Evolutionary conservation across 352 stramenopile genomes (phyloP), one percentile per base, ranked within the genome.

Genomic region (Globisporangium irregulare): DNA sequence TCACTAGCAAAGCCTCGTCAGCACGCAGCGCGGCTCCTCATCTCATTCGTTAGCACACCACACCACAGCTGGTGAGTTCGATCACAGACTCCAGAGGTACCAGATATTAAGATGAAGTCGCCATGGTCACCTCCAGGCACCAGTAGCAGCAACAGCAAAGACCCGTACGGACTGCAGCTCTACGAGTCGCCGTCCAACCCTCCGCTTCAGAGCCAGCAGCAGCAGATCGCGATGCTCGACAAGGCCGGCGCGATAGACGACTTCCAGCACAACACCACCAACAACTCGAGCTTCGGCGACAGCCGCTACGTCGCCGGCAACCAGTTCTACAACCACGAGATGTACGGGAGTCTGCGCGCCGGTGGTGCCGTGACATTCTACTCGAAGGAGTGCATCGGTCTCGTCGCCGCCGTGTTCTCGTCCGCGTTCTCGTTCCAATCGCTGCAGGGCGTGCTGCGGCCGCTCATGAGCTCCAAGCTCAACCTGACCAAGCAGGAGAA

Each of bases 281-380:
- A 20, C 29, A 25, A 38, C 6, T 62, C 55, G 41, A 59, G 41
- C 27, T 22, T 57, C n/a, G 51, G 27, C 20, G 64, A 56, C 18
- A 60, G 32, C n/a, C 58, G 65, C n/a, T 70, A 70, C 24, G 65
- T 70, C 14, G 48, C 58, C 14, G 65, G 65, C 14, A 61, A 60
- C 46, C 65, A 79, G 20, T 76, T 88, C n/a, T 88, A 84, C 68
- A 86, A 86, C 59, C 71, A 80, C 10, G 77, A 86, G 59, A 80
- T 84, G 56, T 86, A 84, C 59, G 80, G 80, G 22, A 76, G 72
- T 55, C 69, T 88, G 27, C 80, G 80, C 57, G 34, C 50, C 1
- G 69, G 65, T 7, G 69, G 69, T 1, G 36, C 59, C 15, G 65
- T 74, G 18, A 29, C 32, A 1, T 71, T 72, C 29, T 74, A 66